Evolutionary conservation across 2,329 filamentous ascomycete species (phyloP), one percentile per base, ranked within the genome.

Genomic region (Chaetomiaceae sp.): DNA sequence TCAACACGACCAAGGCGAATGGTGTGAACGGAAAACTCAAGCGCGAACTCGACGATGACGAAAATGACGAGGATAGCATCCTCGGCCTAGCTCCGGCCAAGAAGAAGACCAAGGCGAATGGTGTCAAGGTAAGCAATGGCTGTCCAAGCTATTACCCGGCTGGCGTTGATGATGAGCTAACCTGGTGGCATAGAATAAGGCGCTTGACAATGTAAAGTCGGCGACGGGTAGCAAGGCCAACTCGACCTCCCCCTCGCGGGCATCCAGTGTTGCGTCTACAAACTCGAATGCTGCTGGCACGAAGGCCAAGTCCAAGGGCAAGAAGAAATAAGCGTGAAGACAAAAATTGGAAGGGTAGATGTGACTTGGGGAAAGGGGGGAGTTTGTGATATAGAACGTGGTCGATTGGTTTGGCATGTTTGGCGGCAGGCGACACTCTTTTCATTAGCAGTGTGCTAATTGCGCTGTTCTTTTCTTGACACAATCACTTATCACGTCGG

Each of bases 71-170:
- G 62, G 86, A 89, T 54, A 87, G 85, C 57, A 82, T 91, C 48
- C 79, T 94, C 49, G 88, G 88, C 38, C 84, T 87, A 69, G 84
- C 84, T 1, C 90, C 90, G n/a, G 85, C 85, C 1, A 96, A 95
- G 81, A 97, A 97, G 80, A 96, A 95, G 81, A 79, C 84, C 14
- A 95, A 95, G 79, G 56, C 64, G 1, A 89, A 88, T 63, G 85
- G 85, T 48, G 86, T 90, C 57, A 95, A 95, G 82, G 90, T 94
- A 77, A 67, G 83, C 32, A 23, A 2, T n/a, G 11, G 32, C 6
- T 20, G 2, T 5, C 25, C 25, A 9, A 27, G 25, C 71, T 46
- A 3, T 14, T 9, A 34, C 42, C 29, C 25, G 29, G 13, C 21
- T 30, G 25, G 14, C n/a, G 7, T 7, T 23, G 18, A 32, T 52